Percentiles rank a stretch among this genome's conserved stretches.
Conservation (phyloP, 257 asterid species). For the Lycium ferocissimum region DNA sequence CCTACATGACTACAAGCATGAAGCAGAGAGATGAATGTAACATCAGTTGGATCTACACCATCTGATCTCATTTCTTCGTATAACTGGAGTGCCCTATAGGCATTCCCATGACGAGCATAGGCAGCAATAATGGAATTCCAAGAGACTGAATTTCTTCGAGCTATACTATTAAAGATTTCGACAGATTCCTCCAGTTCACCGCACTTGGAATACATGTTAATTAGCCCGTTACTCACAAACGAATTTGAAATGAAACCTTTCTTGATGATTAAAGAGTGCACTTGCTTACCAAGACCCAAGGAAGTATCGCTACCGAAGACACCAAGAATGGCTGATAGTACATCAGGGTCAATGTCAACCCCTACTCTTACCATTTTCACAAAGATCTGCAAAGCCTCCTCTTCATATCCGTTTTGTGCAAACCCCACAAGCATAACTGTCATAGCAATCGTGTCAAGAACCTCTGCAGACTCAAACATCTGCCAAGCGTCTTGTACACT, state of each 20-base stretch:
- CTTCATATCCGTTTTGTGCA: constrained; percentile 78
- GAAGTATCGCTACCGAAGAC: constrained; percentile 59
- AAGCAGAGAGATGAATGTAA: constrained; percentile 79
- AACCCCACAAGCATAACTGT: constrained; percentile 75
- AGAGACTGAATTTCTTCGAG: constrained; percentile 67
- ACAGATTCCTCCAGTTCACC: constrained; percentile 72
- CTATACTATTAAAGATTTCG: constrained; percentile 52
- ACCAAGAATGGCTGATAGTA: constrained; percentile 77
- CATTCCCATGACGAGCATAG: constrained; percentile 83
- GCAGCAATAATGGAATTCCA: constrained; percentile 92
- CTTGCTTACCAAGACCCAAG: constrained; percentile 72
- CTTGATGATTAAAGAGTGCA: constrained; percentile 72
- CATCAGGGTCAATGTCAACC: constrained; percentile 57
- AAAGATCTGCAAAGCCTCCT: constrained; percentile 75
- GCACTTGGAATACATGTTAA: constrained; percentile 85
- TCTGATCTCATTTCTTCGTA: constrained; percentile 63
- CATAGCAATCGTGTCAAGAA: constrained; percentile 69
- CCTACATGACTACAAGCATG: constrained; percentile 91
- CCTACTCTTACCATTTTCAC: constrained; percentile 65
- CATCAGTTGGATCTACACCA: constrained; percentile 64
- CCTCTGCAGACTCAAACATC: constrained; percentile 75
- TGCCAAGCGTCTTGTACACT: constrained; percentile 66
- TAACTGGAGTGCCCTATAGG: constrained; percentile 53
- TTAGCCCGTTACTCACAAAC: constrained; percentile 72
- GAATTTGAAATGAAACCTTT: constrained; percentile 58